Evolutionary conservation across 257 asterid genomes (phyloP), one percentile per base, ranked within the genome.

Genomic region (Orobanche coerulescens): DNA sequence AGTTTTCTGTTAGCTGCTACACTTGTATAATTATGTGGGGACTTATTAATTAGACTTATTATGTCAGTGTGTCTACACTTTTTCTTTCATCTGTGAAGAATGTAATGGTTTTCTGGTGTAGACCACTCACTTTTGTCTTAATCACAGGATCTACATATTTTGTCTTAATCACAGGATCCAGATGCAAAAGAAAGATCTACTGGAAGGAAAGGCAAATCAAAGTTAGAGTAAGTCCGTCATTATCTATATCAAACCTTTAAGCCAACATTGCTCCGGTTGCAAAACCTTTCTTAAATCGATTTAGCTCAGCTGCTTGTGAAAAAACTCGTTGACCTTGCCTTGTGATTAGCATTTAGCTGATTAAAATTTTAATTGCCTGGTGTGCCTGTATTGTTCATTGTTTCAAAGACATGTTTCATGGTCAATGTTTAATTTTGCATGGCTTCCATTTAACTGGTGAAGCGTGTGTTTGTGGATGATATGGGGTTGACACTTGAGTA

Each of bases 161-260:
- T 13, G 4, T 58, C 52, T 48, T 62, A 25, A 52, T 73, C 47
- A 10, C 86, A 86, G 94, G 78, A 64, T 44, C 71, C 50, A 53
- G 36, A 39, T 68, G 75, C 59, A 28, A 65, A 69, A 70, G 68
- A 15, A 20, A 67, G 62, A 50, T 59, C 47, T 11, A 36, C 58
- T 51, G 73, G 67, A 50, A 63, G 64, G 39, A 56, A 62, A 62
- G 56, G 6, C 69, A 56, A 25, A 61, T 24, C 67, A 34, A 71
- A 67, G 59, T 58, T 77, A 28, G 78, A 75, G 97, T 84, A 84
- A 79, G 95, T 78, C 47, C 62, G n/a, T 25, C 64, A 13, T 30
- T 58, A 49, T 46, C 31, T 44, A 19, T 48, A 55, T 34, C 61
- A 2, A 50, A 14, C 30, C 10, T 68, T 31, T 66, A 4, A 39